A percentile compares a stretch with the other conserved stretches of the same genome.
Conservation (phyloP, 2,329 filamentous ascomycete species). For the Sclerotinia sclerotiorum region DNA sequence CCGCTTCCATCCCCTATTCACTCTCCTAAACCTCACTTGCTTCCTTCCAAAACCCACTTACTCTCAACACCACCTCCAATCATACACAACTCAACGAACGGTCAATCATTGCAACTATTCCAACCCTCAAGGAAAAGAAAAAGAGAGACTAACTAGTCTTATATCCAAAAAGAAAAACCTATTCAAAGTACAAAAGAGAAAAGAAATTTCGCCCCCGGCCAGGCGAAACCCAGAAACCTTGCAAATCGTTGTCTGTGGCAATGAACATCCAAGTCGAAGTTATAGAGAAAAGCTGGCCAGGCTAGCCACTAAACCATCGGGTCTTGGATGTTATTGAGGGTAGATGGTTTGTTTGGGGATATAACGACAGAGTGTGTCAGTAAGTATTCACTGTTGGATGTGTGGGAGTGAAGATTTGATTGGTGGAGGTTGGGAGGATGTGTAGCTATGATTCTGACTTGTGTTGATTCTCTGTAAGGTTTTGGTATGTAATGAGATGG, state of each 20-base stretch:
- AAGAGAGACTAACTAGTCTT: too few species aligned
- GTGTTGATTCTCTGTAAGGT: background rate
- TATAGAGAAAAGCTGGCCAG: background rate
- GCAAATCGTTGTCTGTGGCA: conserved; percentile 10
- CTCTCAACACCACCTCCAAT: too few species aligned
- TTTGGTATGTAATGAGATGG: background rate
- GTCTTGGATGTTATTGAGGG: background rate
- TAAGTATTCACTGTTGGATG: background rate
- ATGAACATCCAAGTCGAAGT: background rate
- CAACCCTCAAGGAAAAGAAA: too few species aligned
- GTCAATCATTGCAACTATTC: too few species aligned
- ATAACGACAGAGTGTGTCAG: background rate
- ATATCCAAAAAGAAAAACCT: background rate
- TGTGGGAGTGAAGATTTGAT: background rate
- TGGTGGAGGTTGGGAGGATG: accelerated
- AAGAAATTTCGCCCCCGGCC: background rate
- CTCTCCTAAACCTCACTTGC: background rate
- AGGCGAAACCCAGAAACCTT: conserved; percentile 4
- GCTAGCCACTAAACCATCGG: background rate
- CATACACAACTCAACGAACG: too few species aligned
- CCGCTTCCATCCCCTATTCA: background rate
- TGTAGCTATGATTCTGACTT: accelerated
- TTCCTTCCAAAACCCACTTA: background rate
- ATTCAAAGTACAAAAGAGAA: background rate
- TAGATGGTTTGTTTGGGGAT: background rate